These are phyloP conservation scores for Brachypodium distachyon DNA, from an alignment of 202 grass and related monocot species.

Conservation along the genomic window DNA sequence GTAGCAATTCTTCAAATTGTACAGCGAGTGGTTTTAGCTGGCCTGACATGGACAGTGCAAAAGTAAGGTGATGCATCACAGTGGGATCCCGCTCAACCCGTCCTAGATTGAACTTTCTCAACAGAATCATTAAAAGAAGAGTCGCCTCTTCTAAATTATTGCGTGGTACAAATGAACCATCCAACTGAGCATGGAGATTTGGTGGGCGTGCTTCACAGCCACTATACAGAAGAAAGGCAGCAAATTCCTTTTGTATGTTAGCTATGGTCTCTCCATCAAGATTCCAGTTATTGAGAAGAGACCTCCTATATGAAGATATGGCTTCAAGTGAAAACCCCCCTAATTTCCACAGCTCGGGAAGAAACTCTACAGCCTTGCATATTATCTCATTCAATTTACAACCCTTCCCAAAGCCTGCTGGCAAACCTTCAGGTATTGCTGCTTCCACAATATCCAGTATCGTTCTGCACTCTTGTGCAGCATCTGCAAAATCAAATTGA, in stretches of 20 bases:
- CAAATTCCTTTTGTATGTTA: slow-evolving; percentile 84
- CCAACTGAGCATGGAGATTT: slow-evolving; percentile 81
- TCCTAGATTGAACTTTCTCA: slow-evolving; percentile 76
- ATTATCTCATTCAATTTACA: slow-evolving; percentile 91
- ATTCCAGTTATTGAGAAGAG: slow-evolving; percentile 83
- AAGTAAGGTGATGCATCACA: slow-evolving; percentile 75
- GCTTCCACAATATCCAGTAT: slow-evolving; percentile 80
- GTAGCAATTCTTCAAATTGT: slow-evolving; percentile 72
- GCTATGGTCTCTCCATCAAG: slow-evolving; percentile 56
- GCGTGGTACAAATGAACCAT: slow-evolving; percentile 72
- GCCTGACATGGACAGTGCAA: slow-evolving; percentile 77
- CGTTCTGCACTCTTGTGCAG: slow-evolving; percentile 75
- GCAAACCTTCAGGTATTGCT: slow-evolving; percentile 56
- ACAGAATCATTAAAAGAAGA: slow-evolving; percentile 84
- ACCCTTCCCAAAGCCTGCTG: slow-evolving; percentile 49
- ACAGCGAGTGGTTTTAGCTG: slow-evolving; percentile 51
- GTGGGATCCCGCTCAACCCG: slow-evolving; percentile 65
- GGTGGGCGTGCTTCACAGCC: slow-evolving; percentile 79
- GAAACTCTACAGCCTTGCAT: slow-evolving; percentile 75
- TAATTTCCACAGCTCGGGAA: slow-evolving; percentile 80
- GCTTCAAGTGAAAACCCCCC: slow-evolving; percentile 71
- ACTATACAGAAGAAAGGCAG: slow-evolving; percentile 82
- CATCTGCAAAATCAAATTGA: slow-evolving; percentile 53
- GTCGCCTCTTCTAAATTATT: slow-evolving; percentile 96
- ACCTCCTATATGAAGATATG: slow-evolving; percentile 73